Evolutionary conservation across 805 yeast species (phyloP).

Genomic region (Clavispora fructus): DNA sequence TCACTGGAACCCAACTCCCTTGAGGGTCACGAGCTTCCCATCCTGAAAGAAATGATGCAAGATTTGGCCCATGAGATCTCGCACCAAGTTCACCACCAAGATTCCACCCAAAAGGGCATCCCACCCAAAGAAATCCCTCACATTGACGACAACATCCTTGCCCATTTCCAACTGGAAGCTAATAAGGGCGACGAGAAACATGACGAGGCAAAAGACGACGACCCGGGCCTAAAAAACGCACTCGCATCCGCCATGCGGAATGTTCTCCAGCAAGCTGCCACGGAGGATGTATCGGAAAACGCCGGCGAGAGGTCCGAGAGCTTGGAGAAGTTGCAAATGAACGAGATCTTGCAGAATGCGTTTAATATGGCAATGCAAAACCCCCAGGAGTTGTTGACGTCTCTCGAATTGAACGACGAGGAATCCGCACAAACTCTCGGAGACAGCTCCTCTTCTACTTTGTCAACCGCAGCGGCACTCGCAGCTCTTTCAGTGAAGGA

Average conservation of each 20-base stretch:
- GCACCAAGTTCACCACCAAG: conserved; percentile 16
- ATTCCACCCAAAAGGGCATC: conserved; percentile 21
- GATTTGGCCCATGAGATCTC: conserved; percentile 28
- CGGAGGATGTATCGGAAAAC: background rate
- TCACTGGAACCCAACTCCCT: conserved; percentile 5
- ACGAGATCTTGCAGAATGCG: conserved; percentile 71
- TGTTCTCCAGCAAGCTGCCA: conserved; percentile 5
- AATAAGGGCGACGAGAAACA: conserved; percentile 17
- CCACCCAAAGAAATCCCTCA: conserved; percentile 21
- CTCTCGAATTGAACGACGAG: conserved; percentile 26
- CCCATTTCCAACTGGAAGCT: conserved; percentile 32
- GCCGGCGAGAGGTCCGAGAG: conserved; percentile 30
- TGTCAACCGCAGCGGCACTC: conserved; percentile 11
- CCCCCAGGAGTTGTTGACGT: conserved; percentile 42
- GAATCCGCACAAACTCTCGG: conserved; percentile 1
- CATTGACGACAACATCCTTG: conserved; percentile 31
- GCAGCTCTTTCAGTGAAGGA: conserved; percentile 11
- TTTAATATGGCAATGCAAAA: conserved; percentile 70
- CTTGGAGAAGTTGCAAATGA: conserved; percentile 54
- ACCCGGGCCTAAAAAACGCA: conserved; percentile 8
- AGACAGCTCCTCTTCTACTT: conserved; percentile 1
- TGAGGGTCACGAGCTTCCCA: conserved; percentile 7
- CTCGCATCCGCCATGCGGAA: conserved; percentile 9
- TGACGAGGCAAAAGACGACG: background rate
- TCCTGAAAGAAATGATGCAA: conserved; percentile 20